Conservation (phyloP, 2,329 filamentous ascomycete species). For the Aureobasidium sp. region DNA sequence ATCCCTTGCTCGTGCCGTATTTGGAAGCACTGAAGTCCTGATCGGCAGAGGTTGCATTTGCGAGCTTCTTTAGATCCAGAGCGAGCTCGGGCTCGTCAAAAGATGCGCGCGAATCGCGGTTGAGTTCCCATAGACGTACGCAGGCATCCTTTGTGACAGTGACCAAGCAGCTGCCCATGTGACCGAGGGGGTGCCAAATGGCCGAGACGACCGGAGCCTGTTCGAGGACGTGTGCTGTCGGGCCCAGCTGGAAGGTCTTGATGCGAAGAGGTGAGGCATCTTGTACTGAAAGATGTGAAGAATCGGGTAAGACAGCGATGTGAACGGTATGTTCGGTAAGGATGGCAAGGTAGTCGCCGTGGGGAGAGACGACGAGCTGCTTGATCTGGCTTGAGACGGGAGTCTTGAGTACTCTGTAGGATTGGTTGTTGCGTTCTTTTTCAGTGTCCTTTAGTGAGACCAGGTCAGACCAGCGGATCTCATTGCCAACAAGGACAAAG, state of each 20-base stretch:
- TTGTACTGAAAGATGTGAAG: constrained; percentile 61
- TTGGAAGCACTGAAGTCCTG: constrained; percentile 75
- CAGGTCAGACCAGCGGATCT: constrained; percentile 87
- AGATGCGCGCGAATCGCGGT: constrained; percentile 72
- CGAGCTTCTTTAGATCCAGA: constrained; percentile 81
- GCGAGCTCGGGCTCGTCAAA: constrained; percentile 77
- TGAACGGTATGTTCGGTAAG: constrained; percentile 82
- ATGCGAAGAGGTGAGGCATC: constrained; percentile 64
- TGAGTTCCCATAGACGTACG: constrained; percentile 84
- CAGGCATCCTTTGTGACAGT: constrained; percentile 84
- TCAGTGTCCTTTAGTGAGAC: constrained; percentile 61
- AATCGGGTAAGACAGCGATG: constrained; percentile 75
- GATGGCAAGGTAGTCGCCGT: constrained; percentile 73
- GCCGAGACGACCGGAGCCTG: constrained; percentile 71
- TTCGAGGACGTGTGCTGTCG: constrained; percentile 82
- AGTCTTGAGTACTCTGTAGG: constrained; percentile 52
- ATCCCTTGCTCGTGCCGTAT: constrained; percentile 66
- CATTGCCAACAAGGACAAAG: constrained; percentile 79
- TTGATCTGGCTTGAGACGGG: constrained; percentile 74
- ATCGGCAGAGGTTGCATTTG: constrained; percentile 70
- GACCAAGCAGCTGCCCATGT: constrained; percentile 71
- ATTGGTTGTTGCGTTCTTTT: not conserved
- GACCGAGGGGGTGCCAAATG: constrained; percentile 86
- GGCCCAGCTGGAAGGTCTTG: constrained; percentile 85
- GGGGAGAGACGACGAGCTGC: constrained; percentile 77